Evolutionary conservation across 2,329 filamentous ascomycete genomes (phyloP), one percentile per base, ranked within the genome.

Genomic region (Cladosporium sp.): DNA sequence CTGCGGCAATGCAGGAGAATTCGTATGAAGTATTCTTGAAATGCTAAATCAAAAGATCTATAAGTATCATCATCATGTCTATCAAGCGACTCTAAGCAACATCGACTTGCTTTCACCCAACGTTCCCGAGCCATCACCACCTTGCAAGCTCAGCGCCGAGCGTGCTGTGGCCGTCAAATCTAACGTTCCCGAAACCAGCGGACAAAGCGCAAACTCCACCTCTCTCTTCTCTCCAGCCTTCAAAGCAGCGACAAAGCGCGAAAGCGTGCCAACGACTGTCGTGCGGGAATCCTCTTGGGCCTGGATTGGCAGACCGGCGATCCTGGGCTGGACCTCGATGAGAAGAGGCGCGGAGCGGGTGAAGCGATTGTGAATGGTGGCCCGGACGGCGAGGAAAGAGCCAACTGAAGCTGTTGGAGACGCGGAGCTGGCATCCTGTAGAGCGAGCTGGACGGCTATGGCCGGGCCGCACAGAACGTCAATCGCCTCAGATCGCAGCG

Each of bases 161-260:
- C 29, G 11, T 7, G 27, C 45, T 1, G 27, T 44, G 34, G 48
- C 48, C 27, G 40, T 34, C 3, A 62, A 11, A 9, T 56, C 55
- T 37, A 61, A n/a, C 6, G 29, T 45, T 7, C 60, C 60, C 7
- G 47, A 51, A 12, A 59, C 22, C 13, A 61, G 39, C 8, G 59
- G 58, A 50, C 58, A 61, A 3, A 62, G 18, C 2, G 58, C 52
- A 30, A 62, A 61, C 11, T 59, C 57, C 15, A 58, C 54, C 12
- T 34, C 43, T 18, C 22, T 43, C 42, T 53, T 49, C 15, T 43
- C 55, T 9, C 42, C 54, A 4, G 38, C 37, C 7, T 47, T 48
- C n/a, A 59, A 32, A 12, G 53, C 51, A 30, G 57, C 30, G 27
- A 59, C 20, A 7, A 61, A 47, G 1, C 57, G 49, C 38, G 53